Percentiles rank a stretch among this genome's conserved stretches.
Evolutionary conservation across 2,329 filamentous ascomycete species (phyloP).

Genomic region (Ophiocordyceps polyrhachis-furcata): DNA sequence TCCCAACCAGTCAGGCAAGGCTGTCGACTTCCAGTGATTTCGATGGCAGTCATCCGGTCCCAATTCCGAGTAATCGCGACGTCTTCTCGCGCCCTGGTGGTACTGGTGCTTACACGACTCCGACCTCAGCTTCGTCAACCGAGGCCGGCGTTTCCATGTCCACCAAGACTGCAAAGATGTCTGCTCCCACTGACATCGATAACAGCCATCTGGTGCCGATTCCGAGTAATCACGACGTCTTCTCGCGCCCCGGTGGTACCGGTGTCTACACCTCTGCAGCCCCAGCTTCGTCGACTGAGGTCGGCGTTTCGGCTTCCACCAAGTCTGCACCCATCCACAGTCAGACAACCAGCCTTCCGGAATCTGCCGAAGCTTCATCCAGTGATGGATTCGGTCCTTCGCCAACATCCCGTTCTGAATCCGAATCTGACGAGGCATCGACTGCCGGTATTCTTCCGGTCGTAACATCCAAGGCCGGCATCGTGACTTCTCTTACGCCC

Average conservation of each 20-base stretch:
- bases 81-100: too few relatives aligned
- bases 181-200: not conserved
- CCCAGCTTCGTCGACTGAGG: not conserved
- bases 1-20: not conserved
- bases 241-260: not conserved
- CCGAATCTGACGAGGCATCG: not conserved
- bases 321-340: not conserved
- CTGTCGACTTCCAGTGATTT: too few relatives aligned
- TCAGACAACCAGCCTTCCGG: not conserved
- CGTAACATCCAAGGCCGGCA: conserved; percentile 2
- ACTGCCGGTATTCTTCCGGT: not conserved
- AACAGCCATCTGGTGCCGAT: not conserved
- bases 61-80: too few relatives aligned
- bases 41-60: too few relatives aligned
- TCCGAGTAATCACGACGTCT: not conserved
- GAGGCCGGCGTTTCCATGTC: not conserved
- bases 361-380: not conserved
- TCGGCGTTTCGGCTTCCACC: not conserved
- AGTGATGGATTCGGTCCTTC: not conserved
- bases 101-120: too few relatives aligned
- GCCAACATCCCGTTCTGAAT: not conserved
- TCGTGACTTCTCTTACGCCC: conserved; percentile 9
- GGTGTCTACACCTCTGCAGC: not conserved
- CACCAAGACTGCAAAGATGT: not conserved
- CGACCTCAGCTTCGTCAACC: not conserved